These are phyloP conservation scores for Conticribra weissflogii DNA, from an alignment of 108 stramenopile species.

Conservation along the genomic window DNA sequence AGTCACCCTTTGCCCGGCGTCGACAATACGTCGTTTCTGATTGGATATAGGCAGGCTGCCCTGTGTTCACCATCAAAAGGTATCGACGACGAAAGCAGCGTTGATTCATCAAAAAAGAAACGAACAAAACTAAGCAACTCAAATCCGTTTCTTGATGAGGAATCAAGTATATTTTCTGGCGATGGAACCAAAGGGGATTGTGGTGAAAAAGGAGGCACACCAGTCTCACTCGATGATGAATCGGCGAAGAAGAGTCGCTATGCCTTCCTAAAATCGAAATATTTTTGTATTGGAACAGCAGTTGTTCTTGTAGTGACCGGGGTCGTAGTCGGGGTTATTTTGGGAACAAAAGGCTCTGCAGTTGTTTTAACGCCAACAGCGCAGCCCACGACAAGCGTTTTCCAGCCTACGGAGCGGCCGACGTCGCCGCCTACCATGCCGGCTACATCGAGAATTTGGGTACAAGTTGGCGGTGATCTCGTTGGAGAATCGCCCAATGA, in stretches of 20 bases:
- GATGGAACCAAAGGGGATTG: background rate
- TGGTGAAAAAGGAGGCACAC: background rate
- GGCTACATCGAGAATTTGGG: slow-evolving; percentile 5
- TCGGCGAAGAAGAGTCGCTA: slow-evolving; percentile 4
- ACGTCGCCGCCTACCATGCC: background rate
- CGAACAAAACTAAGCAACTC: background rate
- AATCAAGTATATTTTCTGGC: background rate
- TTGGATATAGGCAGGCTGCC: background rate
- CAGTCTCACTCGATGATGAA: background rate
- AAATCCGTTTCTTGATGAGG: background rate
- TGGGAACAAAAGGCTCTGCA: background rate
- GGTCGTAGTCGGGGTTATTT: background rate
- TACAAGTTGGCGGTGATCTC: slow-evolving; percentile 41
- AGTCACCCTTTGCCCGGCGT: background rate
- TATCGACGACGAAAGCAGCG: background rate
- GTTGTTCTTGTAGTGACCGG: slow-evolving; percentile 15
- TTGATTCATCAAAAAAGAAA: background rate
- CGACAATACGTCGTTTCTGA: background rate
- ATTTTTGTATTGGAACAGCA: background rate
- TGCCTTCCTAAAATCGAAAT: slow-evolving; percentile 13
- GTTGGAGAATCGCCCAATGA: slow-evolving; percentile 37
- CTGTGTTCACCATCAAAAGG: background rate
- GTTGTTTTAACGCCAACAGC: background rate
- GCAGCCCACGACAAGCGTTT: background rate
- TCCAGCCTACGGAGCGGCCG: background rate